Percentiles rank a stretch among this genome's conserved stretches.
Conservation (phyloP, 2,329 filamentous ascomycete genomes). For the Zymoseptoria pseudotritici region DNA sequence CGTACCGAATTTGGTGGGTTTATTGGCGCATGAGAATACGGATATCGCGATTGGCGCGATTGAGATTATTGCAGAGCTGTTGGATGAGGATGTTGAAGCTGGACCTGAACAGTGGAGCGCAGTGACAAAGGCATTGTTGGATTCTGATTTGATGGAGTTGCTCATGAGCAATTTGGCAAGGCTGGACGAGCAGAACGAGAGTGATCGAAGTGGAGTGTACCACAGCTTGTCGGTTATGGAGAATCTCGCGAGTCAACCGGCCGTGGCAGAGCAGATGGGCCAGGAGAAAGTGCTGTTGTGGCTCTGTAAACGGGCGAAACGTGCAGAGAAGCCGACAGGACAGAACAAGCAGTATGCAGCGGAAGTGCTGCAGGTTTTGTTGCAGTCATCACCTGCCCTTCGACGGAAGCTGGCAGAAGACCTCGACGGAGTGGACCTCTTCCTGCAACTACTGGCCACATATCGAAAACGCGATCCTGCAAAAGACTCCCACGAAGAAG, state of each 20-base stretch:
- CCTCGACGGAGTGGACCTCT: conserved; percentile 62
- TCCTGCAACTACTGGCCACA: conserved; percentile 74
- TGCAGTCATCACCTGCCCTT: conserved; percentile 66
- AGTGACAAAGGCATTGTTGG: conserved; percentile 56
- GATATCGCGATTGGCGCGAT: conserved; percentile 90
- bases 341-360: conserved; percentile 96
- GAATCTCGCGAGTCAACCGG: conserved; percentile 67
- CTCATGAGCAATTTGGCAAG: conserved; percentile 71
- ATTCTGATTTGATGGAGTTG: conserved; percentile 64
- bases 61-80: conserved; percentile 83
- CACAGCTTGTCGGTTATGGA: conserved; percentile 75
- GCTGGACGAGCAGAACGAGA: conserved; percentile 64
- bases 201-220: conserved; percentile 79
- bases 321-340: conserved; percentile 58
- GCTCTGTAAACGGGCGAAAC: conserved; percentile 68
- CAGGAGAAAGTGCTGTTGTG: conserved; percentile 65
- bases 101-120: conserved; percentile 73
- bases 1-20: conserved; percentile 63
- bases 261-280: conserved; percentile 65
- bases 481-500: conserved; percentile 81
- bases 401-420: conserved; percentile 50
- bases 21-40: conserved; percentile 91
- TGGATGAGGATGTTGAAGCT: conserved; percentile 83
- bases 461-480: conserved; percentile 83
- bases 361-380: conserved; percentile 81